Conservation (phyloP, 768 basidiomycete genomes). For the Trametes cinnabarina region DNA sequence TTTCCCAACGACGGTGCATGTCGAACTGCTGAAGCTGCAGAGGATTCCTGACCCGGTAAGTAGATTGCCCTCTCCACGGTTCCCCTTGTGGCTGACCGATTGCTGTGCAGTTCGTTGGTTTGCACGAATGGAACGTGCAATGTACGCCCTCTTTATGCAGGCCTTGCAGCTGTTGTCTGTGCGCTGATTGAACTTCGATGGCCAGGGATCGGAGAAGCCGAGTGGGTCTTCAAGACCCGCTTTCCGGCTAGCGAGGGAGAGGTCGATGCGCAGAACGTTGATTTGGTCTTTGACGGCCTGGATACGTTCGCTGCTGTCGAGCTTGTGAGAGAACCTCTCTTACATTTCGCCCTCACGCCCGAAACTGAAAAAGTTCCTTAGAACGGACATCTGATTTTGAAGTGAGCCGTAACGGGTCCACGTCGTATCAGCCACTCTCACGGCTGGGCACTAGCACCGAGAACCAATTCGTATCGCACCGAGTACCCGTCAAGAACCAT, state of each 20-base stretch:
- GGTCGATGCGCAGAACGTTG: conserved; percentile 47
- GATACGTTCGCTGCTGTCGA: conserved; percentile 82
- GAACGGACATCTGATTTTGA: conserved; percentile 41
- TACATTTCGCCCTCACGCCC: conserved; percentile 10
- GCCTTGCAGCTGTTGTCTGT: background rate
- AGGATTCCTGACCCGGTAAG: conserved; percentile 83
- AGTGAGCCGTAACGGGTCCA: conserved; percentile 37
- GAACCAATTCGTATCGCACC: conserved; percentile 83
- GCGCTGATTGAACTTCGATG: background rate
- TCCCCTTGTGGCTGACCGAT: conserved; percentile 4
- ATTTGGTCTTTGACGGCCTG: conserved; percentile 86
- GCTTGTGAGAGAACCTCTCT: conserved; percentile 46
- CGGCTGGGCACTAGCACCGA: conserved; percentile 49
- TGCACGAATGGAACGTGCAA: conserved; percentile 89
- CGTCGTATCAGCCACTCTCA: background rate
- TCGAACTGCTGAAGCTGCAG: conserved; percentile 70
- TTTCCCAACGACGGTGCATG: conserved; percentile 86
- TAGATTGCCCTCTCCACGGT: background rate
- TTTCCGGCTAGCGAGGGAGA: conserved; percentile 54
- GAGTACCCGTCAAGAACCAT: conserved; percentile 53
- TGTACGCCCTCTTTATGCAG: conserved; percentile 47
- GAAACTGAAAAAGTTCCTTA: no score
- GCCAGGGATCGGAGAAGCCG: conserved; percentile 83
- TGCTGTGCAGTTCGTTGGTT: conserved; percentile 57
- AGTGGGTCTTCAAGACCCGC: conserved; percentile 78